phyloP scores from a whole-genome alignment of 345 rosid species.

The Euphorbia peplus region DNA sequence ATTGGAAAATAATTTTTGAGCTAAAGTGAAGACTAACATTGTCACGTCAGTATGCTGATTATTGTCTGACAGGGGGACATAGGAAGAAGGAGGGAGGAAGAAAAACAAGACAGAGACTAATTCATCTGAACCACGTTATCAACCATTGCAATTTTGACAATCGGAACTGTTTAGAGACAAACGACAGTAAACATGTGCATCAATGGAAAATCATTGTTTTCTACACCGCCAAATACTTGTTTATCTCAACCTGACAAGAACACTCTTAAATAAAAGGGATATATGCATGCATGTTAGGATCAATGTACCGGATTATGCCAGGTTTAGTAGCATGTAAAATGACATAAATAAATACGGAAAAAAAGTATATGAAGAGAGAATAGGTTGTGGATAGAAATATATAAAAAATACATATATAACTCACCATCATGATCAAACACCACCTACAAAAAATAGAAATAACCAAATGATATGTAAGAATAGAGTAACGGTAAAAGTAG shows the following conservation, averaged over 20 bases:
- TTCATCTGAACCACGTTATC: neutral
- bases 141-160: neutral
- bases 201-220: neutral
- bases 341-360: neutral
- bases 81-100: neutral
- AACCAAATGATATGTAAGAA: slow-evolving; percentile 25
- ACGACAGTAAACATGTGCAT: neutral
- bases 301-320: neutral
- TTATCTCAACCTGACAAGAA: neutral
- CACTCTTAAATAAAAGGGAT: neutral
- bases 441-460: slow-evolving; percentile 58
- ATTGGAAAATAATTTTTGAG: too few species aligned
- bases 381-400: neutral
- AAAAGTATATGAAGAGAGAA: neutral
- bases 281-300: neutral
- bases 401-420: slow-evolving; percentile 18
- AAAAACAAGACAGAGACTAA: slow-evolving; percentile 3
- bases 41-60: too few species aligned
- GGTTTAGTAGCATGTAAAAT: neutral
- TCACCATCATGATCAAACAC: slow-evolving; percentile 99
- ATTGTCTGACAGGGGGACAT: too few species aligned
- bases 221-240: neutral
- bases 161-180: neutral
- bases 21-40: too few species aligned
- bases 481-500: neutral